Base-by-base conservation (phyloP, 2,329 filamentous ascomycete genomes). In the Madurella fahalii region DNA sequence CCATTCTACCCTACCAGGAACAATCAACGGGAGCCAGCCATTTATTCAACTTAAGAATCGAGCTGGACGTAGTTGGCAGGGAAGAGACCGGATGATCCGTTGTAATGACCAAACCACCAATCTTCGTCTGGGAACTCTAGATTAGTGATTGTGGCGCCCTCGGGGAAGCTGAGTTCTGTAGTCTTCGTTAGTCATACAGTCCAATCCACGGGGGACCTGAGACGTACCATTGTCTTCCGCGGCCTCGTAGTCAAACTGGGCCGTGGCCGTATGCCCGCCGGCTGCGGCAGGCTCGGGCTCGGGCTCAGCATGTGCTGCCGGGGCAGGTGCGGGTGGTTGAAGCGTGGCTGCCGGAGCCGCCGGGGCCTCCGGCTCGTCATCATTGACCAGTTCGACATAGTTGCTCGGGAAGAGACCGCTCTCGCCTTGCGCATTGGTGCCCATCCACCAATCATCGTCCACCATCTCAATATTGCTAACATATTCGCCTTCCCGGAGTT, bases 401-500 rank as follows among this genome's bases (percentile, higher is more conserved):
- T 96, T 97, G 75, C 90, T 94, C 5, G 94, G 94, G 79, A 99
- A 97, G 37, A 99, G 78, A 46, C 94, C 94, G 55, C 79, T 86
- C 71, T 96, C 90, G 64, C 94, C 94, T 58, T 78, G 79, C 18
- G 80, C 75, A 74, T 97, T 99, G 62, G 87, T 89, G 42, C 95
- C 94, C 82, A 96, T 88, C 94, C 94, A 99, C 94, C 94, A 99
- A 69, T 99, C 93, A 49, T 95, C 88, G 64, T 97, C 94, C 2
- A 99, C 90, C 89, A 95, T 95, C 59, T 97, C 90, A 65, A 99
- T 96, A 68, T 96, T 87, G 20, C 82, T 91, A 39, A 99, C 87
- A 60, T 86, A 83, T 65, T 96, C 89, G 59, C 92, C 92, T 72
- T 99, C 94, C 25, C 82, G 79, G 16, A 99, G 80, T 61, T 96